Evolutionary conservation across 2,329 filamentous ascomycete genomes (phyloP).

Genomic region (Pseudogymnoascus sp.): DNA sequence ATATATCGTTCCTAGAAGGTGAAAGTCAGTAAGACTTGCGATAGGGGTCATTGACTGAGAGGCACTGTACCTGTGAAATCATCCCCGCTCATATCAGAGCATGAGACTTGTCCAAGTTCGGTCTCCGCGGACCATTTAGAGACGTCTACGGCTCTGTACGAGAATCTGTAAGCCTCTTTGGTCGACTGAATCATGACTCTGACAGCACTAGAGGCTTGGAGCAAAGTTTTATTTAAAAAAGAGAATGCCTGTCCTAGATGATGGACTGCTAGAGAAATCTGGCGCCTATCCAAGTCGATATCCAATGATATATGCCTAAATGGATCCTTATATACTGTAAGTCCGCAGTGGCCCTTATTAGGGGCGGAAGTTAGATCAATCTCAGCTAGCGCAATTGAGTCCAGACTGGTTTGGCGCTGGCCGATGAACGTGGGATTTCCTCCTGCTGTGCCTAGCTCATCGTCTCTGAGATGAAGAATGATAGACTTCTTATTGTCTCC

Average conservation of each 20-base stretch:
- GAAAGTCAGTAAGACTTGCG: not conserved
- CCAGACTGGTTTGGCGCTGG: constrained; percentile 14
- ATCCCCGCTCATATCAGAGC: not conserved
- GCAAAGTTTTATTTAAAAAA: not conserved
- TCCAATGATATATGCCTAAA: constrained; percentile 12
- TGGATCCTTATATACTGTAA: constrained; percentile 23
- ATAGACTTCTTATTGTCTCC: constrained; percentile 5
- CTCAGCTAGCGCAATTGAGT: constrained; percentile 1
- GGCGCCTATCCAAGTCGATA: not conserved
- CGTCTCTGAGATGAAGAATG: constrained; percentile 8
- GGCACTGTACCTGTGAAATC: not conserved
- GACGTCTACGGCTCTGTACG: not conserved
- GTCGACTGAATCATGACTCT: not conserved
- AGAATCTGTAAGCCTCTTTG: not conserved
- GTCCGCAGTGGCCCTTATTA: constrained; percentile 14
- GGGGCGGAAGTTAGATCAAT: not conserved
- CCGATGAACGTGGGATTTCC: constrained; percentile 17
- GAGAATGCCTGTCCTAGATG: not conserved
- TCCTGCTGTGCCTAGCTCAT: not conserved
- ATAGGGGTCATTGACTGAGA: not conserved
- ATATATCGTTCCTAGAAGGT: not conserved
- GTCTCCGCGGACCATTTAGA: not conserved
- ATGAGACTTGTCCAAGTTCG: not conserved
- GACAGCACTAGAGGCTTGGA: not conserved
- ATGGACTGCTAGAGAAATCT: not conserved